A percentile compares a stretch with the other conserved stretches of the same genome.
Evolutionary conservation across 306 rosid species (phyloP).

Genomic region (Rubus parviflorus): DNA sequence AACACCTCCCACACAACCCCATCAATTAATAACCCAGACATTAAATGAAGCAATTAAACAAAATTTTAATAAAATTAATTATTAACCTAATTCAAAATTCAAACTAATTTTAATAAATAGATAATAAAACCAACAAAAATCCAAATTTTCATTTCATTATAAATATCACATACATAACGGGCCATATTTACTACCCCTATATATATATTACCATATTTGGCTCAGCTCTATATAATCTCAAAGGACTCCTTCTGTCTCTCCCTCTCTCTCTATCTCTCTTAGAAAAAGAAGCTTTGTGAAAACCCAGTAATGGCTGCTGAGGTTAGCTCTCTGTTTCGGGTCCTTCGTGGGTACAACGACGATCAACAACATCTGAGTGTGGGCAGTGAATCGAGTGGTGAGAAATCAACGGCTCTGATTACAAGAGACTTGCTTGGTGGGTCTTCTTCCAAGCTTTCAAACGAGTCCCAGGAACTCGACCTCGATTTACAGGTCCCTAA

Average conservation of each 20-base stretch:
- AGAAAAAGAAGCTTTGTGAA: background rate
- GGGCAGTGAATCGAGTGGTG: conserved; percentile 55
- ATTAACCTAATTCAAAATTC: conserved; percentile 27
- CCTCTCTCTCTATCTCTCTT: conserved; percentile 17
- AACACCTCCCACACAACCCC: conserved; percentile 56
- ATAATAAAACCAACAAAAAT: conserved; percentile 1
- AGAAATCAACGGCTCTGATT: conserved; percentile 74
- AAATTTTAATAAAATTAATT: conserved; percentile 30
- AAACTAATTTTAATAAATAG: conserved; percentile 12
- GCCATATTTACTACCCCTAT: conserved; percentile 34
- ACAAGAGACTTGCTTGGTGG: conserved; percentile 87
- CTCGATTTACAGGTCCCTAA: conserved; percentile 90
- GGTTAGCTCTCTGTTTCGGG: conserved; percentile 68
- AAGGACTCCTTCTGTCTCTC: background rate
- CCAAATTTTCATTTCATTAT: background rate
- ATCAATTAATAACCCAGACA: conserved; percentile 51
- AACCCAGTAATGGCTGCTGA: conserved; percentile 72
- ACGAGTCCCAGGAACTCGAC: conserved; percentile 86
- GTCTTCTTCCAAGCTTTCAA: conserved; percentile 34
- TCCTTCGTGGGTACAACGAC: conserved; percentile 63
- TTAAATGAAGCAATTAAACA: conserved; percentile 53
- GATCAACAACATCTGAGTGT: conserved; percentile 67
- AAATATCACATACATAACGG: conserved; percentile 31
- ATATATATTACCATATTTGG: conserved; percentile 41
- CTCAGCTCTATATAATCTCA: conserved; percentile 35